A percentile compares a stretch with the other conserved stretches of the same genome.
Conservation (phyloP, 352 stramenopile species). For the Saprolegnia diclina region DNA sequence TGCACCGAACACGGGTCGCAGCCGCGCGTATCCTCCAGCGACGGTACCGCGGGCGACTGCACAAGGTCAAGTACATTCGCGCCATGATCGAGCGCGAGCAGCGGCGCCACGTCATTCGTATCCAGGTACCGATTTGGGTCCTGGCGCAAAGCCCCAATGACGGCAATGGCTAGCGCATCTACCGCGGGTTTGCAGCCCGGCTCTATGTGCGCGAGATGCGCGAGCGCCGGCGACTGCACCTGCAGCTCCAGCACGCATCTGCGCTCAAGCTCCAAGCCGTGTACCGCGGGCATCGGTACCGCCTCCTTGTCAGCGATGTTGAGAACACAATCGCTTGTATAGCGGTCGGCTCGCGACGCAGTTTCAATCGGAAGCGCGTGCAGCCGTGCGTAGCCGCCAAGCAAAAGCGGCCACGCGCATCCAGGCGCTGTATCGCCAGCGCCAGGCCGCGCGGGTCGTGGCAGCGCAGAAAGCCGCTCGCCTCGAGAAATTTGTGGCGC, state of each 20-base stretch:
- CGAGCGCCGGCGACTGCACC: constrained; percentile 30
- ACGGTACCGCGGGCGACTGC: constrained; percentile 60
- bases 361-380: constrained; percentile 54
- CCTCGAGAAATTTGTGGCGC: constrained; percentile 36
- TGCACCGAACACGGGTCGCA: constrained; percentile 32
- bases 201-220: neutral
- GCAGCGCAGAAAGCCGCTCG: constrained; percentile 29
- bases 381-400: constrained; percentile 50
- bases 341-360: constrained; percentile 58
- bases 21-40: constrained; percentile 60
- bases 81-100: constrained; percentile 51
- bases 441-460: constrained; percentile 43
- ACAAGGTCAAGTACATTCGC: constrained; percentile 54
- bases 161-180: neutral
- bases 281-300: constrained; percentile 61
- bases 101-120: constrained; percentile 39
- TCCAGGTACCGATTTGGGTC: constrained; percentile 34
- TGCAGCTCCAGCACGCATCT: constrained; percentile 37
- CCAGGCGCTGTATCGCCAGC: constrained; percentile 46
- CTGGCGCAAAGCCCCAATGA: neutral
- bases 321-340: neutral
- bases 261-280: constrained; percentile 61
- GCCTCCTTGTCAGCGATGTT: constrained; percentile 9
- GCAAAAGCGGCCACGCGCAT: constrained; percentile 58
- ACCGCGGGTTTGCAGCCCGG: neutral